Percentiles rank a stretch among this genome's conserved stretches.
Evolutionary conservation across 768 basidiomycete genomes (phyloP).

Genomic region (Boletellus ananas): DNA sequence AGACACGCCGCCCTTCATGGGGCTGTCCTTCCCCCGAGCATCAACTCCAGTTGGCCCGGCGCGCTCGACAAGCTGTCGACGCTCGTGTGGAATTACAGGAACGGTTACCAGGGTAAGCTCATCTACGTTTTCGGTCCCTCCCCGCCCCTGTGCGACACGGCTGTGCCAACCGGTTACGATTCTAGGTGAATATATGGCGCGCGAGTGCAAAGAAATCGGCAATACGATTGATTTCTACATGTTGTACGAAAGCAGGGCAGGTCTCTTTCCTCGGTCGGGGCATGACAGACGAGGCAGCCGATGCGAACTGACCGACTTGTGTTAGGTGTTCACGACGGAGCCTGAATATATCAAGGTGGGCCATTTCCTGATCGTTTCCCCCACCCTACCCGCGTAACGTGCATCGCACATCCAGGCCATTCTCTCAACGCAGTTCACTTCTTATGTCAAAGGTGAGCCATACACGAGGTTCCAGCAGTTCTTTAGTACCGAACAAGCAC

Average conservation of each 20-base stretch:
- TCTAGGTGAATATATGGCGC: conserved; percentile 11
- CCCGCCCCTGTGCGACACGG: too few relatives aligned
- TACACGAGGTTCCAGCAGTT: background rate
- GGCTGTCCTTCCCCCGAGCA: conserved; percentile 42
- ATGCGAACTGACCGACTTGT: background rate
- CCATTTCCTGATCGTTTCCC: background rate
- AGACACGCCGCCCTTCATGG: conserved; percentile 42
- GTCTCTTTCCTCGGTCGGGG: background rate
- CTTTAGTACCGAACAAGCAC: conserved; percentile 1
- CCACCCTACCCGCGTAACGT: background rate
- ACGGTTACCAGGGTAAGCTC: conserved; percentile 47
- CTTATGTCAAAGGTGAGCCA: conserved; percentile 38
- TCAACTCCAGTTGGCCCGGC: conserved; percentile 38
- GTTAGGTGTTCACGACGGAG: conserved; percentile 36
- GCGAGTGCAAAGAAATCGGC: conserved; percentile 17
- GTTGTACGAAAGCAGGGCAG: conserved; percentile 28
- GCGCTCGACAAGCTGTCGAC: conserved; percentile 44
- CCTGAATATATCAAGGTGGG: conserved; percentile 40
- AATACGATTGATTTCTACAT: conserved; percentile 22
- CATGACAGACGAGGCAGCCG: background rate
- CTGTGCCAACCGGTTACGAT: background rate
- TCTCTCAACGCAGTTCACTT: conserved; percentile 43
- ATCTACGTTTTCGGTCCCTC: background rate
- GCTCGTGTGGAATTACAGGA: conserved; percentile 37
- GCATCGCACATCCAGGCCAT: conserved; percentile 31